Conservation (phyloP, 2,329 filamentous ascomycete genomes). For the Tolypocladium guangdongense region DNA sequence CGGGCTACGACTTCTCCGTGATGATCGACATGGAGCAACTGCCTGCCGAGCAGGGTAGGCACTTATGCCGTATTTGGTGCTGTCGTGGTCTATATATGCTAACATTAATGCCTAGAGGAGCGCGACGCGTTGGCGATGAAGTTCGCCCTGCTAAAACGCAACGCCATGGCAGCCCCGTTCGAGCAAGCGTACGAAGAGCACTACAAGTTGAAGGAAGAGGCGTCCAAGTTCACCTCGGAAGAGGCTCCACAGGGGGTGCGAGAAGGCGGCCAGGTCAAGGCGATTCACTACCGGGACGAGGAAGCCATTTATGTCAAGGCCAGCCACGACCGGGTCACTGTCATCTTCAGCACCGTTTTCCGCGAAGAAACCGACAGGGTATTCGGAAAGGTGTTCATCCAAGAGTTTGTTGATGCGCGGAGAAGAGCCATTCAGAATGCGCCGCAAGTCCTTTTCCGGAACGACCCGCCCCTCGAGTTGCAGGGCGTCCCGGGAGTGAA, state of each 20-base stretch:
- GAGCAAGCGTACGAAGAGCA: slow-evolving; percentile 95
- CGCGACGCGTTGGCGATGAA: slow-evolving; percentile 78
- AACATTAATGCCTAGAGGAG: slow-evolving; percentile 44
- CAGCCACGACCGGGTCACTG: slow-evolving; percentile 91
- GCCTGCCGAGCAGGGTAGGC: slow-evolving; percentile 62
- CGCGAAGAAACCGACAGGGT: slow-evolving; percentile 94
- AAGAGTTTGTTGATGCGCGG: slow-evolving; percentile 96
- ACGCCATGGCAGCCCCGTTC: slow-evolving; percentile 97
- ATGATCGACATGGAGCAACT: slow-evolving; percentile 80
- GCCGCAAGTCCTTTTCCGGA: slow-evolving; percentile 91
- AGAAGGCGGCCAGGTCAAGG: slow-evolving; percentile 87
- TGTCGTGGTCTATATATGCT: background rate
- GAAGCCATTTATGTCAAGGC: slow-evolving; percentile 99
- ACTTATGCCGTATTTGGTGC: background rate
- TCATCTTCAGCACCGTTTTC: slow-evolving; percentile 98
- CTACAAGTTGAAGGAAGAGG: slow-evolving; percentile 74
- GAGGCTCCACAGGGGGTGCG: slow-evolving; percentile 81
- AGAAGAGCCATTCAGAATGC: slow-evolving; percentile 95
- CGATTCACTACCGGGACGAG: slow-evolving; percentile 97
- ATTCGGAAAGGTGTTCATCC: slow-evolving; percentile 95
- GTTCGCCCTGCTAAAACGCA: slow-evolving; percentile 88
- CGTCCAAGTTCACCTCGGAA: slow-evolving; percentile 86
- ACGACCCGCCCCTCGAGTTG: slow-evolving; percentile 86
- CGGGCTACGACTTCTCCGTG: slow-evolving; percentile 93
- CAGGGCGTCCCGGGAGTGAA: slow-evolving; percentile 77